A percentile compares a stretch with the other conserved stretches of the same genome.
phyloP scores from a whole-genome alignment of 352 stramenopile species.

The Pythium vanterpoolii region DNA sequence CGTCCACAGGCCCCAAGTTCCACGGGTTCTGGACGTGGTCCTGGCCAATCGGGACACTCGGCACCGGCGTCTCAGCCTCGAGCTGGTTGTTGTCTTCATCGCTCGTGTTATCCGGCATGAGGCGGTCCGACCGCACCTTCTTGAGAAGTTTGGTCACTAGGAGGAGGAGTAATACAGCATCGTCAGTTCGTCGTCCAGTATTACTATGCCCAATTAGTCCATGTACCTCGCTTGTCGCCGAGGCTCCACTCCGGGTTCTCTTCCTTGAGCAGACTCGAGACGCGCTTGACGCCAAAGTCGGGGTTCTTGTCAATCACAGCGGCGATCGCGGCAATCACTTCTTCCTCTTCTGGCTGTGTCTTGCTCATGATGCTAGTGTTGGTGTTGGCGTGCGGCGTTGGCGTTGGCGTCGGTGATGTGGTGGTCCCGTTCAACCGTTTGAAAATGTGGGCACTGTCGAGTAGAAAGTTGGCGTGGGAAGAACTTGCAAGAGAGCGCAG shows the following conservation, averaged over 20 bases:
- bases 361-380: constrained; percentile 41
- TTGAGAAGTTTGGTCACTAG: constrained; percentile 71
- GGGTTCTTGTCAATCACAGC: constrained; percentile 53
- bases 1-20: constrained; percentile 36
- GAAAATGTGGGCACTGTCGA: constrained; percentile 5
- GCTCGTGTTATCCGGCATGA: constrained; percentile 14
- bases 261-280: constrained; percentile 54
- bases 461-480: background rate
- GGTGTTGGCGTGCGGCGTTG: background rate
- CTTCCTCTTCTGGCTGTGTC: constrained; percentile 56
- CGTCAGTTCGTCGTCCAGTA: constrained; percentile 6
- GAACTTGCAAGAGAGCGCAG: constrained; percentile 4
- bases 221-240: constrained; percentile 66
- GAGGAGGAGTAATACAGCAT: constrained; percentile 32
- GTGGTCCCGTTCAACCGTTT: background rate
- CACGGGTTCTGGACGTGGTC: constrained; percentile 36
- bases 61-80: constrained; percentile 9
- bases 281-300: constrained; percentile 69
- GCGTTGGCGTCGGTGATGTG: background rate
- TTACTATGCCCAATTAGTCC: background rate
- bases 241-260: constrained; percentile 67
- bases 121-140: constrained; percentile 48
- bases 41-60: constrained; percentile 12
- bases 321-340: constrained; percentile 58
- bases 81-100: constrained; percentile 16